Percentiles rank a stretch among this genome's conserved stretches.
Conservation (phyloP, 352 stramenopile genomes). For the Aphanomyces cochlioides region DNA sequence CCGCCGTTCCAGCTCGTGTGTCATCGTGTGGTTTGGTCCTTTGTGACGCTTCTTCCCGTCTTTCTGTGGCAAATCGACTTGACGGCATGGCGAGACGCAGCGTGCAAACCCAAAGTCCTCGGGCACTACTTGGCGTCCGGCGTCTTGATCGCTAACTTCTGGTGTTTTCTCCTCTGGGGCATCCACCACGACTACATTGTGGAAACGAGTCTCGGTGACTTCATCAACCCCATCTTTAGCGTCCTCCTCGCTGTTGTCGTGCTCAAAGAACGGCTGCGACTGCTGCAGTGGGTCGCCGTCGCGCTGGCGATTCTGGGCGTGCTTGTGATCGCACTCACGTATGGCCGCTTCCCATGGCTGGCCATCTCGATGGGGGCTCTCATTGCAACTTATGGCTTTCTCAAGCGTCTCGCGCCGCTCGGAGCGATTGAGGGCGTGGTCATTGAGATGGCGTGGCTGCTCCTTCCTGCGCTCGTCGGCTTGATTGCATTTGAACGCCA, state of each 20-base stretch:
- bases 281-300: neutral
- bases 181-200: neutral
- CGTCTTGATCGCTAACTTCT: neutral
- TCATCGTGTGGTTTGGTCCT: constrained; percentile 11
- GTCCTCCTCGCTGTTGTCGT: constrained; percentile 2
- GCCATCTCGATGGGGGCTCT: neutral
- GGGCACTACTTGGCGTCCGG: neutral
- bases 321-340: neutral
- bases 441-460: neutral
- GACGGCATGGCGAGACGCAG: neutral
- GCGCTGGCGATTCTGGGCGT: neutral
- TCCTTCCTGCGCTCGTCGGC: constrained; percentile 1
- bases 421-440: neutral
- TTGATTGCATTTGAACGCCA: neutral
- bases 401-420: constrained; percentile 9
- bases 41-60: neutral
- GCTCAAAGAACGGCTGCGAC: neutral
- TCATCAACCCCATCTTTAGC: constrained; percentile 3
- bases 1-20: neutral
- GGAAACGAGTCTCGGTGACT: neutral
- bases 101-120: neutral
- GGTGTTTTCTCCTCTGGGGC: neutral
- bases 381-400: neutral
- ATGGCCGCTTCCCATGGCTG: constrained; percentile 2
- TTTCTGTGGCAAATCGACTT: neutral